phyloP scores from a whole-genome alignment of 2,329 filamentous ascomycete species.

The Cladophialophora bantiana region DNA sequence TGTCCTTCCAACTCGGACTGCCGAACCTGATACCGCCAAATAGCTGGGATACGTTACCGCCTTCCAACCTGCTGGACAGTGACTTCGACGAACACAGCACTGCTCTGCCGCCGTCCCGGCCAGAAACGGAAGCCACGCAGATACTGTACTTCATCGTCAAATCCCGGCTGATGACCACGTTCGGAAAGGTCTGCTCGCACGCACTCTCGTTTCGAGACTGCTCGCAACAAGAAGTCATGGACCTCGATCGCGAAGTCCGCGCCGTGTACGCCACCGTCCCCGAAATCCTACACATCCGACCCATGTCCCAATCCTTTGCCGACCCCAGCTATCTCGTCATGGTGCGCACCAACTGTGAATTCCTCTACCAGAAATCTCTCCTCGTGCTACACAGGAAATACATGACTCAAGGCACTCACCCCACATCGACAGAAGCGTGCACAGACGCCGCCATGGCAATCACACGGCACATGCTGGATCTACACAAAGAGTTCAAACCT shows the following conservation, averaged over 20 bases:
- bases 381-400: slow-evolving; percentile 63
- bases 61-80: slow-evolving; percentile 66
- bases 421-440: slow-evolving; percentile 55
- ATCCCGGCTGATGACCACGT: slow-evolving; percentile 41
- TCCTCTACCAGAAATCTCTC: slow-evolving; percentile 60
- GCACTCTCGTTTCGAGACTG: slow-evolving; percentile 41
- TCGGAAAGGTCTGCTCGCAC: slow-evolving; percentile 43
- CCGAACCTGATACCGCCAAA: slow-evolving; percentile 67
- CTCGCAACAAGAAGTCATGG: slow-evolving; percentile 36
- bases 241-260: slow-evolving; percentile 41
- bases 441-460: slow-evolving; percentile 58
- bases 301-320: slow-evolving; percentile 49
- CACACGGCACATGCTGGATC: slow-evolving; percentile 57
- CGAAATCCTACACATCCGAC: slow-evolving; percentile 33
- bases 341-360: slow-evolving; percentile 59
- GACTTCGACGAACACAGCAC: slow-evolving; percentile 63
- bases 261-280: slow-evolving; percentile 38
- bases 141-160: slow-evolving; percentile 46
- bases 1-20: slow-evolving; percentile 69
- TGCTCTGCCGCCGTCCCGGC: slow-evolving; percentile 61
- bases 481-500: slow-evolving; percentile 60
- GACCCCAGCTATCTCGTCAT: slow-evolving; percentile 61
- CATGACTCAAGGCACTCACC: slow-evolving; percentile 48
- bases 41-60: slow-evolving; percentile 66
- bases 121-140: slow-evolving; percentile 55